These are phyloP conservation scores for Coniophora puteana DNA, from an alignment of 1,284 basidiomycete genomes.

Conservation along the genomic window DNA sequence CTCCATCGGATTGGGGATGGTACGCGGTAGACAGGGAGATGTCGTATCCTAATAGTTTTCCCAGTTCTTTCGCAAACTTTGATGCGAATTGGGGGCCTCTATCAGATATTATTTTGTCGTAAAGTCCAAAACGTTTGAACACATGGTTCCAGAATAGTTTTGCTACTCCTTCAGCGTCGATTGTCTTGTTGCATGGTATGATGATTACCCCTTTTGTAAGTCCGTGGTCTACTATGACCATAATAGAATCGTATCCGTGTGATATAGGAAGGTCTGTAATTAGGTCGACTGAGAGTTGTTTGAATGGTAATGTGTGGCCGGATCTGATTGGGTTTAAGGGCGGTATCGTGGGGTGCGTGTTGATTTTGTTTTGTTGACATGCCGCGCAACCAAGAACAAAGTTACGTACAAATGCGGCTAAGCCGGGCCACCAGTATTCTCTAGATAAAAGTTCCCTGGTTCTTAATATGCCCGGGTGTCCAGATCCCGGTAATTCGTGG, in stretches of 20 bases:
- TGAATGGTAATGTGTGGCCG: conserved; percentile 8
- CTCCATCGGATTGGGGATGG: conserved; percentile 6
- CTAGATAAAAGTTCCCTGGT: conserved; percentile 6
- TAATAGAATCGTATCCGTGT: conserved; percentile 10
- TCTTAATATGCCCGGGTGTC: conserved; percentile 11
- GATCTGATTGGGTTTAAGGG: neutral
- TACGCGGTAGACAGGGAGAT: conserved; percentile 2
- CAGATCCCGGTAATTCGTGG: neutral
- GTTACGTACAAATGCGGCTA: neutral
- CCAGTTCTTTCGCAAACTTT: neutral
- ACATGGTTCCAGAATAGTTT: conserved; percentile 13
- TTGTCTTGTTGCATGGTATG: conserved; percentile 13
- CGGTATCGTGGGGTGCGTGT: neutral
- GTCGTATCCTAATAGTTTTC: neutral
- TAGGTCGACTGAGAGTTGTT: conserved; percentile 12
- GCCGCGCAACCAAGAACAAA: conserved; percentile 11
- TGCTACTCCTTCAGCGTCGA: conserved; percentile 8
- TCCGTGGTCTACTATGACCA: conserved; percentile 19
- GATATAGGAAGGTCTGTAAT: conserved; percentile 12
- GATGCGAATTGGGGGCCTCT: conserved; percentile 19
- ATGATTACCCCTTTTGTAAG: conserved; percentile 12
- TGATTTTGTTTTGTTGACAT: conserved; percentile 11
- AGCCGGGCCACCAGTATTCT: conserved; percentile 15
- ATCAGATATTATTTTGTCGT: conserved; percentile 22
- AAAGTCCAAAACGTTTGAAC: conserved; percentile 13